Evolutionary conservation across 2,329 filamentous ascomycete species (phyloP), one percentile per base, ranked within the genome.

Genomic region (Helicocarpus griseus): DNA sequence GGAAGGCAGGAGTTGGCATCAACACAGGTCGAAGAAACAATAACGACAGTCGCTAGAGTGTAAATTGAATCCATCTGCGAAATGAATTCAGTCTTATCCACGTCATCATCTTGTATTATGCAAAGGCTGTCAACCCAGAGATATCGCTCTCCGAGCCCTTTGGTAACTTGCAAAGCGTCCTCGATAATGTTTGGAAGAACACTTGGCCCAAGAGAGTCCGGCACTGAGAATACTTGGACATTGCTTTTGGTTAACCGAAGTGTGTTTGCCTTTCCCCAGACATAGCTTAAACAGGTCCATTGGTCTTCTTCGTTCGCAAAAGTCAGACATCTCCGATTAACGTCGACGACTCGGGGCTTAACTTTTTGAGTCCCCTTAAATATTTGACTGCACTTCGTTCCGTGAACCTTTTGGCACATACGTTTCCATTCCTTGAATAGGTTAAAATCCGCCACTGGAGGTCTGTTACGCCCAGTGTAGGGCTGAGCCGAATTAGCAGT

Each of bases 11-110:
- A 51, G 35, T 56, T 52, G 13, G 54, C 53, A 36, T 54, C 52
- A 22, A 52, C 17, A 24, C 54, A 48, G 36, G 48, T 52, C 5
- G 54, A 41, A 14, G 52, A 46, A 35, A 56, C 29, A 33, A 56
- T 48, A n/a, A 52, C 53, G 11, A 52, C 41, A 13, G 19, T 35
- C n/a, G 56, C 56, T 29, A 51, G 36, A n/a, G 48, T 39, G 17
- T 58, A 60, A 14, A 59, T 59, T 19, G 35, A 41, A 51, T 57
- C 56, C 58, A 60, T 60, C 22, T 51, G 44, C 3, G 45, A 45
- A 31, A 60, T 57, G 39, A 57, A 56, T 50, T 22, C 22, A 22
- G 39, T 21, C 39, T 41, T 41, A 41, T 41, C 39, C 11, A 22
- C 19, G 14, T 17, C 39, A 14, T 41, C 39, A 14, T 41, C 39